phyloP scores from a whole-genome alignment of 305 asterid genomes.

The Fraxinus albicans region DNA sequence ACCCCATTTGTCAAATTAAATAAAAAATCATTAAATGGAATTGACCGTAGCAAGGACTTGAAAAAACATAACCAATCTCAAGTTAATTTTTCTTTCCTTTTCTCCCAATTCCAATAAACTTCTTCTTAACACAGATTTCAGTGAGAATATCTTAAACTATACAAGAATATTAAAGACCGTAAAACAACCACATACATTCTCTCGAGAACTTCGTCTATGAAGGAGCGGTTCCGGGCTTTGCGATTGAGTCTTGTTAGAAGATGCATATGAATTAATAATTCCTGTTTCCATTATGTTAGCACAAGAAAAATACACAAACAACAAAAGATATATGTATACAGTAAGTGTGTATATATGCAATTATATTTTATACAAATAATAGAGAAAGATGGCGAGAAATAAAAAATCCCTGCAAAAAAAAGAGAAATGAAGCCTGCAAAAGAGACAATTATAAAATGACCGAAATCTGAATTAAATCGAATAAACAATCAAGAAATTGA shows the following conservation, averaged over 20 bases:
- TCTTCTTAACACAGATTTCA: background rate
- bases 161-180: background rate
- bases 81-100: background rate
- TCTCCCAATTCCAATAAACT: background rate
- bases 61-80: background rate
- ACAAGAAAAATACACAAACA: conserved; percentile 16
- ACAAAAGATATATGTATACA: conserved; percentile 14
- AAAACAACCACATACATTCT: conserved; percentile 29
- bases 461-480: conserved; percentile 13
- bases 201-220: conserved; percentile 37
- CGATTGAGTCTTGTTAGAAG: conserved; percentile 28
- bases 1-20: too few relatives aligned
- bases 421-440: conserved; percentile 44
- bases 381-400: background rate
- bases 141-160: background rate
- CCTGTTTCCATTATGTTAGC: conserved; percentile 50
- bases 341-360: background rate
- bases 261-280: conserved; percentile 24
- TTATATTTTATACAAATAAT: background rate
- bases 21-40: background rate
- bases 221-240: conserved; percentile 40
- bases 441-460: conserved; percentile 24
- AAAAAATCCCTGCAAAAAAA: conserved; percentile 2
- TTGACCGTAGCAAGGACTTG: too few relatives aligned
- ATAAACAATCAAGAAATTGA: conserved; percentile 5